Conservation (phyloP, 139 green algal species). For the Diplosphaera chodatii region DNA sequence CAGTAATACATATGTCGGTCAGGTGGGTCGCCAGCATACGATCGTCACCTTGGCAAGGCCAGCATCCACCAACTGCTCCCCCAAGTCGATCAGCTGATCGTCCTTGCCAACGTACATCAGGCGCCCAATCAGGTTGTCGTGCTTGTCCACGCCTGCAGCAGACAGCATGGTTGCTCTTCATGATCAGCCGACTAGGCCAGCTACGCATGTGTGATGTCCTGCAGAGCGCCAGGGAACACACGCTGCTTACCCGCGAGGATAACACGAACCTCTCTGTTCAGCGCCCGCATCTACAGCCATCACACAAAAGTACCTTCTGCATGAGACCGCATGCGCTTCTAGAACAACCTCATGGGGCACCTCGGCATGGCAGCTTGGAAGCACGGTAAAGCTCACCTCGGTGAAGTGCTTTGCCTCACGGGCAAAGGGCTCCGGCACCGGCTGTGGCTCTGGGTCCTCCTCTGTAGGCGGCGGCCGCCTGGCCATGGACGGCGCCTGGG, state of each 20-base stretch:
- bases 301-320: too few relatives aligned
- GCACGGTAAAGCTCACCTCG: too few relatives aligned
- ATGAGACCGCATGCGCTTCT: too few relatives aligned
- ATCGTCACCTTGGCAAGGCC: conserved; percentile 57
- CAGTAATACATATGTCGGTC: too few relatives aligned
- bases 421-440: conserved; percentile 68
- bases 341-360: too few relatives aligned
- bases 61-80: conserved; percentile 46
- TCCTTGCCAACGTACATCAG: conserved; percentile 48
- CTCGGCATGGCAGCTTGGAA: too few relatives aligned
- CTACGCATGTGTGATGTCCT: too few relatives aligned
- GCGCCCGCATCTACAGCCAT: conserved; percentile 21
- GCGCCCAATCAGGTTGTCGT: conserved; percentile 74
- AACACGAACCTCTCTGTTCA: conserved; percentile 60
- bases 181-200: too few relatives aligned
- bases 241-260: not conserved
- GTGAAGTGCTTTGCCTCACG: conserved; percentile 82
- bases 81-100: conserved; percentile 51
- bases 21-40: not conserved
- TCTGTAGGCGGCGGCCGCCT: conserved; percentile 27
- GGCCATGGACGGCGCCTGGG: conserved; percentile 60
- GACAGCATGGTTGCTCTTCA: too few relatives aligned
- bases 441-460: conserved; percentile 12
- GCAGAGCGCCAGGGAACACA: too few relatives aligned
- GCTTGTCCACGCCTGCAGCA: conserved; percentile 89